phyloP scores from a whole-genome alignment of 495 filamentous ascomycete species.

The Daldinia caldariorum region DNA sequence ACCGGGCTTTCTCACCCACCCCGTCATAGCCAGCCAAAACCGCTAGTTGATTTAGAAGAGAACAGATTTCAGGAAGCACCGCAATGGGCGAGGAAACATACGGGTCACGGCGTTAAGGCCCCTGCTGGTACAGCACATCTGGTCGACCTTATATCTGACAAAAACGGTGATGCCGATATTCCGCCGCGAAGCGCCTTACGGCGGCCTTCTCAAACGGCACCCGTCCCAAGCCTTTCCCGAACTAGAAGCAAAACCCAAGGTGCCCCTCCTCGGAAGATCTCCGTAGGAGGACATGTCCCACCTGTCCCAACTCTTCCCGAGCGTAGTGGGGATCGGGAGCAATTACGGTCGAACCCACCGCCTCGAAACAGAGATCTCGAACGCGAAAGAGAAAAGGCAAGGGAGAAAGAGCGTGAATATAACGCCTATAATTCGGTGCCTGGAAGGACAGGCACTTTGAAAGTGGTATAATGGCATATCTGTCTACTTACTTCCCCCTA shows the following conservation, averaged over 20 bases:
- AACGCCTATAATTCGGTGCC: constrained; percentile 45
- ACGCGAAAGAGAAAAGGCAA: constrained; percentile 27
- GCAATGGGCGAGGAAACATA: constrained; percentile 67
- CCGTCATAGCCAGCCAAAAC: constrained; percentile 49
- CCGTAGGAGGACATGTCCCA: constrained; percentile 20
- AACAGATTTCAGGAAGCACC: constrained; percentile 78
- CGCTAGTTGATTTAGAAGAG: constrained; percentile 81
- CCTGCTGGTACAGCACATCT: constrained; percentile 65
- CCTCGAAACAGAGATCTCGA: constrained; percentile 34
- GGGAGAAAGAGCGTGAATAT: constrained; percentile 43
- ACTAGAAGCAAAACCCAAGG: constrained; percentile 46
- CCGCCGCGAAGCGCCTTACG: constrained; percentile 40
- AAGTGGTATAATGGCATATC: constrained; percentile 40
- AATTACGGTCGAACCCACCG: constrained; percentile 14
- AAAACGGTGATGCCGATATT: constrained; percentile 22
- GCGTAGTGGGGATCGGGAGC: constrained; percentile 12
- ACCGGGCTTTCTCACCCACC: constrained; percentile 28
- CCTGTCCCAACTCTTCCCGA: constrained; percentile 37
- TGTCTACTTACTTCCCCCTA: neutral
- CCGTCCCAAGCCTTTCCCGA: constrained; percentile 35
- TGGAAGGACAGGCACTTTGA: constrained; percentile 45
- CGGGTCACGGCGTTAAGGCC: constrained; percentile 73
- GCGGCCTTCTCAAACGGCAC: constrained; percentile 32
- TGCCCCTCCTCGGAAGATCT: constrained; percentile 28
- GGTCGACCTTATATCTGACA: constrained; percentile 63